Evolutionary conservation across 805 yeast genomes (phyloP).

Genomic region (Candida patagonica): DNA sequence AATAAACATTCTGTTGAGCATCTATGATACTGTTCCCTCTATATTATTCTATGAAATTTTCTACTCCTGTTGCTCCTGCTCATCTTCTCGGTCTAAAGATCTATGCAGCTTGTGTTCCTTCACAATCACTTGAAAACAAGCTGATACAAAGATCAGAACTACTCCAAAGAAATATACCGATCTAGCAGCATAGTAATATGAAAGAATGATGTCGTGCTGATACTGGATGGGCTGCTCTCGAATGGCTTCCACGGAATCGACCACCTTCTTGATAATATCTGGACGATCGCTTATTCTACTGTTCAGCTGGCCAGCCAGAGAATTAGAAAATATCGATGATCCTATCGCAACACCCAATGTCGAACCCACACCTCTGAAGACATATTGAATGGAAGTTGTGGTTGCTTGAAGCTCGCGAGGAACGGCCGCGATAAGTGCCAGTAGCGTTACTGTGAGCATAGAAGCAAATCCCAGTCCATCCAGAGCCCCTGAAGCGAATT

Average conservation of each 20-base stretch:
- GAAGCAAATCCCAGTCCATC: slow-evolving; percentile 62
- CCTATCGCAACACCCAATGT: slow-evolving; percentile 70
- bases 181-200: slow-evolving; percentile 42
- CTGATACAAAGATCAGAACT: slow-evolving; percentile 34
- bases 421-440: slow-evolving; percentile 71
- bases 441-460: slow-evolving; percentile 58
- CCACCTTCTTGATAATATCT: slow-evolving; percentile 32
- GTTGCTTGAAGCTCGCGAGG: slow-evolving; percentile 65
- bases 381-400: slow-evolving; percentile 83
- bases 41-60: too few relatives aligned
- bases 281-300: slow-evolving; percentile 19
- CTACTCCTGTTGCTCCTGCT: neutral
- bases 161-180: slow-evolving; percentile 41
- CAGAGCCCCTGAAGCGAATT: slow-evolving; percentile 38
- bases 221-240: slow-evolving; percentile 38
- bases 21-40: too few relatives aligned
- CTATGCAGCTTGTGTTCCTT: slow-evolving; percentile 48
- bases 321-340: slow-evolving; percentile 53
- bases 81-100: slow-evolving; percentile 17
- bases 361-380: slow-evolving; percentile 81
- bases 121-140: slow-evolving; percentile 36
- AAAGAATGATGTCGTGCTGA: slow-evolving; percentile 31
- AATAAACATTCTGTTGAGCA: too few relatives aligned
- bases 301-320: slow-evolving; percentile 29
- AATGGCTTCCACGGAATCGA: slow-evolving; percentile 43